Evolutionary conservation across 2,329 filamentous ascomycete species (phyloP), one percentile per base, ranked within the genome.

Genomic region (Fusarium marasasianum): DNA sequence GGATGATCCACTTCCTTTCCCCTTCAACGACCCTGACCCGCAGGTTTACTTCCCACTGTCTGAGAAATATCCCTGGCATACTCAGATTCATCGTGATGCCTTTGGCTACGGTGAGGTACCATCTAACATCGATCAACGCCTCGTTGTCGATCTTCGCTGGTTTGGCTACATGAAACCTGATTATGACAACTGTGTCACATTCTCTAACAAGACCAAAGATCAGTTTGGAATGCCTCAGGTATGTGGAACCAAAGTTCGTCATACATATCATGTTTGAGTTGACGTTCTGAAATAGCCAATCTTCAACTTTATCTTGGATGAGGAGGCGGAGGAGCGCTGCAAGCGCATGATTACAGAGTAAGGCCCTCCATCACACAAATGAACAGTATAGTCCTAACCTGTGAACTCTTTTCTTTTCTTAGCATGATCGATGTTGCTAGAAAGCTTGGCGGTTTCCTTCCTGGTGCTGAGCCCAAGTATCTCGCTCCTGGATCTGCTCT

Each of bases 191-290:
- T 40, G 13, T 1, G 58, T 66, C 15, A 53, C 48, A 22, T 63
- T 66, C 5, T 66, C 63, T 10, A 29, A 48, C 33, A 18, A 33
- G 18, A 22, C 53, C 18, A 45, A 29, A 2, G 63, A 63, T 2
- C 63, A 66, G 35, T 66, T 66, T 35, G 41, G 48, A 0, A 55
- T 66, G 63, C 63, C 63, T 24, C 58, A 63, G 48, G 63, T 63
- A 24, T 5, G 35, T 18, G n/a, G 12, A 8, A 5, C 4, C 31
- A 26, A 26, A 26, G 24, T 26, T 26, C 24, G 24, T 33, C 31
- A 33, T 13, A 13, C 31, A 13, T 33, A 33, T 13, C 31, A 5
- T 33, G 24, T 29, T 1, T 20, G 17, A 2, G 17, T 48, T 66
- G 15, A 63, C 41, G 0, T 31, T 29, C 11, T 29, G 35, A 33